These are phyloP conservation scores for Camellia sinensis DNA, from an alignment of 148 eudicot genomes.

Conservation along the genomic window DNA sequence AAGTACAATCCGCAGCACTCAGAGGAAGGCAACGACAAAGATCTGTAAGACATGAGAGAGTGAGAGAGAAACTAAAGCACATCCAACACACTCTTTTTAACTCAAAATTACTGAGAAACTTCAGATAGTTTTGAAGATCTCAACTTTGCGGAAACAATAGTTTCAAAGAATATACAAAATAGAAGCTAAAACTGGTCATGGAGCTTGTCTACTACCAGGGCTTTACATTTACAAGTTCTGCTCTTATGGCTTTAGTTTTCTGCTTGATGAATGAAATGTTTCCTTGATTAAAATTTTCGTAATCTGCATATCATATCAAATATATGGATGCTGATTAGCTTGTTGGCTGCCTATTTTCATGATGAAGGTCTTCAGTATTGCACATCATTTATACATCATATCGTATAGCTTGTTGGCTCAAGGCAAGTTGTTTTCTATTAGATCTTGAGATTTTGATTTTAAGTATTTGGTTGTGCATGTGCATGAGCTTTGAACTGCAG, in stretches of 20 bases:
- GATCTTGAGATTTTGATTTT: too few relatives aligned
- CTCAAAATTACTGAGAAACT: neutral
- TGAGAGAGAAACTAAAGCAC: neutral
- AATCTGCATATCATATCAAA: too few relatives aligned
- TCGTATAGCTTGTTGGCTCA: too few relatives aligned
- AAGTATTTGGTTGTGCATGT: too few relatives aligned
- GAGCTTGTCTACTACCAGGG: neutral
- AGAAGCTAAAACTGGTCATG: neutral
- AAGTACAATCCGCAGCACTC: conserved; percentile 35
- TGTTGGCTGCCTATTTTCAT: too few relatives aligned
- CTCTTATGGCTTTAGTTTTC: neutral
- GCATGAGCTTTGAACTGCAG: too few relatives aligned
- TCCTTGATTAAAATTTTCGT: too few relatives aligned
- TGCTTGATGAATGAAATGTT: too few relatives aligned
- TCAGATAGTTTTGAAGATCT: neutral
- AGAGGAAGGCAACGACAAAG: neutral
- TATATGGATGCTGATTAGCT: too few relatives aligned
- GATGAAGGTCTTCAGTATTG: too few relatives aligned
- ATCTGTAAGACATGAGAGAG: neutral
- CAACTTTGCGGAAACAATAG: neutral
- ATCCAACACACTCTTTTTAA: neutral
- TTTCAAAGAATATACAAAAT: neutral
- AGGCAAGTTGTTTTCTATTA: too few relatives aligned
- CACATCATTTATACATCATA: too few relatives aligned
- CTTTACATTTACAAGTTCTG: neutral